Percentiles rank a stretch among this genome's conserved stretches.
These are phyloP conservation scores for Raphanus raphanistrum DNA, from an alignment of 345 rosid species.

Conservation along the genomic window DNA sequence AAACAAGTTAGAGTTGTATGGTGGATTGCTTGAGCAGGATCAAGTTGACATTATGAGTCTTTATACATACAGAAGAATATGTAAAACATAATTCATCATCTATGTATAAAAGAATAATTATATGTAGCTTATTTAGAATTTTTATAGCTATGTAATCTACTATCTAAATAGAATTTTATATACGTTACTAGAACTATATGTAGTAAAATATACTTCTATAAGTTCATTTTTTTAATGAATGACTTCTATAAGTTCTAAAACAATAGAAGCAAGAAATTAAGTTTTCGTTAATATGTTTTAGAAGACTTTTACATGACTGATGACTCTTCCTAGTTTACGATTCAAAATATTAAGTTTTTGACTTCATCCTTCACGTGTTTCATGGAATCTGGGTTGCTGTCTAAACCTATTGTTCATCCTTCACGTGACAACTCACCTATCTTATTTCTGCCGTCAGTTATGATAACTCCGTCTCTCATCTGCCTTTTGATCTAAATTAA, in stretches of 20 bases:
- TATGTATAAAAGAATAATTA: background rate
- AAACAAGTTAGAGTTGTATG: too few species aligned
- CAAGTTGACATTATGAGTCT: background rate
- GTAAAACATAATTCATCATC: background rate
- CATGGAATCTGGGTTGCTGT: slow-evolving; percentile 18
- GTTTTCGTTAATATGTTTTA: background rate
- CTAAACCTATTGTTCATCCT: slow-evolving; percentile 3
- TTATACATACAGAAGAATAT: background rate
- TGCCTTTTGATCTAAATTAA: background rate
- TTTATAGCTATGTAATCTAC: background rate
- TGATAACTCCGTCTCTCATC: background rate
- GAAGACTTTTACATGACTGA: background rate
- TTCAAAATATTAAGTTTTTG: background rate
- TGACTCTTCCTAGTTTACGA: background rate
- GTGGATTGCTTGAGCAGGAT: background rate
- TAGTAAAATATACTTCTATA: background rate
- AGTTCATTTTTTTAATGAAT: too few species aligned
- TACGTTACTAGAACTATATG: background rate
- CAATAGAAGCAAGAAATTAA: background rate
- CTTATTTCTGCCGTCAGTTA: background rate
- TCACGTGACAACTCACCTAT: slow-evolving; percentile 9
- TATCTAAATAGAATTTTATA: background rate
- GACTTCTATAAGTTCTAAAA: background rate
- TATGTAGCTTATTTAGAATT: background rate
- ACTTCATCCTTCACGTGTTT: slow-evolving; percentile 19